Evolutionary conservation across 331 rosid species (phyloP).

Genomic region (Erythrophleum ivorense): DNA sequence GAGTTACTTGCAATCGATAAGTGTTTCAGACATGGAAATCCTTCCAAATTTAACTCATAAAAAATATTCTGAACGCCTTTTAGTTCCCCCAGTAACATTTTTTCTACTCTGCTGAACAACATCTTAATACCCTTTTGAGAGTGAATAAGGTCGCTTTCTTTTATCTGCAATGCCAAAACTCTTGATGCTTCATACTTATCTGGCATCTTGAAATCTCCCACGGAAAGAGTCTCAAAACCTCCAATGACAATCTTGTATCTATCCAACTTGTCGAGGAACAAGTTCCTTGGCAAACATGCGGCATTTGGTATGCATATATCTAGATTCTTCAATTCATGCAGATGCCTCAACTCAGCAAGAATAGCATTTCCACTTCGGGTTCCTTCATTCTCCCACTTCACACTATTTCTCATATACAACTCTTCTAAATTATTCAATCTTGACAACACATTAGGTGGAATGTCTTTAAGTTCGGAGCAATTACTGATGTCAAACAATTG

Average conservation of each 20-base stretch:
- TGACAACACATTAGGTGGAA: slow-evolving; percentile 37
- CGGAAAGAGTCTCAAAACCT: neutral
- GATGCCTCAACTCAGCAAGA: slow-evolving; percentile 39
- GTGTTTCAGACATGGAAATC: slow-evolving; percentile 44
- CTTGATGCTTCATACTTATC: slow-evolving; percentile 15
- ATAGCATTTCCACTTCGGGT: neutral
- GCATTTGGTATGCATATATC: slow-evolving; percentile 20
- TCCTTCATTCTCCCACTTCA: slow-evolving; percentile 5
- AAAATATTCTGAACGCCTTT: slow-evolving; percentile 31
- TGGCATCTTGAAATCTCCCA: slow-evolving; percentile 11
- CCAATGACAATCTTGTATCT: slow-evolving; percentile 44
- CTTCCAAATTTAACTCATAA: slow-evolving; percentile 38
- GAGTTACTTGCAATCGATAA: slow-evolving; percentile 21
- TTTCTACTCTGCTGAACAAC: slow-evolving; percentile 43
- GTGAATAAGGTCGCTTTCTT: slow-evolving; percentile 17
- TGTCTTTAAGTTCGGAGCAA: slow-evolving; percentile 34
- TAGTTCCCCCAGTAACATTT: slow-evolving; percentile 43
- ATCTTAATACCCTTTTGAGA: slow-evolving; percentile 31
- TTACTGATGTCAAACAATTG: slow-evolving; percentile 44
- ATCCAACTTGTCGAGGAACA: slow-evolving; percentile 31
- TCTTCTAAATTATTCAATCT: slow-evolving; percentile 44
- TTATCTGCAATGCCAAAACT: slow-evolving; percentile 41
- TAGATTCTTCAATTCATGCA: slow-evolving; percentile 29
- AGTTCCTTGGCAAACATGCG: neutral
- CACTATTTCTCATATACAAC: slow-evolving; percentile 47